These are phyloP conservation scores for Macrolepiota albuminosa DNA, from an alignment of 768 basidiomycete species.

Conservation along the genomic window DNA sequence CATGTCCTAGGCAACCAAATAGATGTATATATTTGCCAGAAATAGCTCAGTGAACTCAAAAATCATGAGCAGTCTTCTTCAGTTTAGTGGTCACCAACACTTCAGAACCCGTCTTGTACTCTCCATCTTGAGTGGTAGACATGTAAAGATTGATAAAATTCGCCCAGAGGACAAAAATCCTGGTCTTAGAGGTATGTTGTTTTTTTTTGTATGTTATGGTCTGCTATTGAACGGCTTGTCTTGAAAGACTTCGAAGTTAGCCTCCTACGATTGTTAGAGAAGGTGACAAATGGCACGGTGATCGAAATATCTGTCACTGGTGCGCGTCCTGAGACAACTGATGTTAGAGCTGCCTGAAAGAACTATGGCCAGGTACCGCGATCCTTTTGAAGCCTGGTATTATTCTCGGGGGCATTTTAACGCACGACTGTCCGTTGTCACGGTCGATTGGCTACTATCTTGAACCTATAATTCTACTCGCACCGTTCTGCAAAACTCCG, in stretches of 20 bases:
- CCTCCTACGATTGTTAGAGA: constrained; percentile 81
- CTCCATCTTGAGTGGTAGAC: constrained; percentile 84
- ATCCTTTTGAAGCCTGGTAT: constrained; percentile 91
- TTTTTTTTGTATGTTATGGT: neutral
- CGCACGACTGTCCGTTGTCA: constrained; percentile 86
- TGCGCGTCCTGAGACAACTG: constrained; percentile 24
- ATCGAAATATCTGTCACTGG: constrained; percentile 97
- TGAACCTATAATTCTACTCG: constrained; percentile 85
- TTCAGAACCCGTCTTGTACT: constrained; percentile 82
- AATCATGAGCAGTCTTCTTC: constrained; percentile 41
- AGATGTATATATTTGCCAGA: neutral
- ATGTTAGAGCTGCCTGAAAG: neutral
- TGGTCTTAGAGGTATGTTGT: constrained; percentile 72
- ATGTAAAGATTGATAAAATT: constrained; percentile 82
- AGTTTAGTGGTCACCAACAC: constrained; percentile 77
- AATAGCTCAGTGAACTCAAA: neutral
- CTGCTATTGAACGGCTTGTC: neutral
- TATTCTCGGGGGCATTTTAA: constrained; percentile 74
- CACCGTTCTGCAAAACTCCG: constrained; percentile 88
- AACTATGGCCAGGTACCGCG: constrained; percentile 66
- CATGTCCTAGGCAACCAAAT: neutral
- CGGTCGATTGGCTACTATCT: constrained; percentile 93
- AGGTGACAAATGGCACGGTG: constrained; percentile 87
- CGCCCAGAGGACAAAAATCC: constrained; percentile 92
- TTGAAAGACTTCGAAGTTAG: constrained; percentile 86